Percentiles rank a stretch among this genome's conserved stretches.
These are phyloP conservation scores for Rhodotorula toruloides DNA, from an alignment of 768 basidiomycete genomes.

Conservation along the genomic window DNA sequence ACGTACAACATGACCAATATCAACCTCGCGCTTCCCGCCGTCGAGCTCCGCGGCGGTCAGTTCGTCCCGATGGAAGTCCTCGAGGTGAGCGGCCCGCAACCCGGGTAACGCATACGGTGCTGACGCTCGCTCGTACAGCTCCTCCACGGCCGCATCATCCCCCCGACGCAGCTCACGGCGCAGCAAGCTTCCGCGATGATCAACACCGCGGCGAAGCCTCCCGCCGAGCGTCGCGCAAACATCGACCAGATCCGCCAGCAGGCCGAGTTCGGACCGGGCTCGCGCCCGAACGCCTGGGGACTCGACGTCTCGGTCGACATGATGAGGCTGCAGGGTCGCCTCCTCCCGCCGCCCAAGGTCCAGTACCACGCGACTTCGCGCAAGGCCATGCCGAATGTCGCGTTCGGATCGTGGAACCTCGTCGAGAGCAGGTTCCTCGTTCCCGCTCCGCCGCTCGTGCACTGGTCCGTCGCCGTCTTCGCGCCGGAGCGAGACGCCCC, in stretches of 20 bases:
- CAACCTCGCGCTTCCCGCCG: conserved; percentile 15
- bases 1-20: conserved; percentile 9
- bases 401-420: conserved; percentile 29
- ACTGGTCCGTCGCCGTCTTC: conserved; percentile 29
- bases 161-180: conserved; percentile 22
- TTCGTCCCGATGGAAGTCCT: conserved; percentile 32
- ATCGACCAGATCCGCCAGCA: conserved; percentile 23
- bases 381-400: conserved; percentile 12
- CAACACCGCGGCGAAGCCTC: conserved; percentile 26
- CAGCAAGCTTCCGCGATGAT: conserved; percentile 25
- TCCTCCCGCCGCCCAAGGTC: conserved; percentile 17
- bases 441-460: conserved; percentile 14
- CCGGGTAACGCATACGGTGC: no score
- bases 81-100: conserved; percentile 17
- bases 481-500: background rate
- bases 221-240: conserved; percentile 26
- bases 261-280: conserved; percentile 13
- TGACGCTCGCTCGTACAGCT: conserved; percentile 4
- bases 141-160: conserved; percentile 19
- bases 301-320: conserved; percentile 15
- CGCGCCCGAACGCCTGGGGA: conserved; percentile 16
- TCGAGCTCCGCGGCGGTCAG: conserved; percentile 24
- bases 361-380: conserved; percentile 7
- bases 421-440: conserved; percentile 19
- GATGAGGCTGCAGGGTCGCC: conserved; percentile 12